Conservation (phyloP, 2,329 filamentous ascomycete genomes). For the Moelleriella libera region DNA sequence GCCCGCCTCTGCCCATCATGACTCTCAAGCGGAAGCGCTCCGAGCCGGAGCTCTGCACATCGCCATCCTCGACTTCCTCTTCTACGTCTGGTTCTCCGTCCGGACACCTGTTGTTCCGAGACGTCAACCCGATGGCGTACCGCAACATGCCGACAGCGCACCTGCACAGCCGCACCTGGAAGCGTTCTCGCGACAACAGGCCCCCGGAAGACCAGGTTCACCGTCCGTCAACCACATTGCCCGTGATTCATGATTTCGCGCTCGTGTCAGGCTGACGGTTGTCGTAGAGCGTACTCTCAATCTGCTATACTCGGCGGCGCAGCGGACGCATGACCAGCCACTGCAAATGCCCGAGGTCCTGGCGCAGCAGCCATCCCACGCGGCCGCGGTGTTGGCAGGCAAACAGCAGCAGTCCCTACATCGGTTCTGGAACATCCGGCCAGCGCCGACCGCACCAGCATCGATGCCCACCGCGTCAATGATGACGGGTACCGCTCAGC, state of each 20-base stretch:
- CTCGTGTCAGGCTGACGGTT: background rate
- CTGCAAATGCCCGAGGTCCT: background rate
- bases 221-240: conserved; percentile 23
- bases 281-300: conserved; percentile 39
- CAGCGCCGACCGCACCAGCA: conserved; percentile 6
- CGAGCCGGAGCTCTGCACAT: conserved; percentile 38
- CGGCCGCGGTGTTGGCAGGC: conserved; percentile 4
- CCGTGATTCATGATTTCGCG: too few species aligned
- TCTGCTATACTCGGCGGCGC: conserved; percentile 43
- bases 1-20: conserved; percentile 18
- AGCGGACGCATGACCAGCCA: conserved; percentile 8
- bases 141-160: conserved; percentile 20
- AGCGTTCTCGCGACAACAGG: conserved; percentile 44
- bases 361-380: conserved; percentile 27
- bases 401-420: conserved; percentile 37
- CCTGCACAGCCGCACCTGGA: conserved; percentile 43
- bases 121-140: conserved; percentile 14
- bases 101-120: conserved; percentile 13
- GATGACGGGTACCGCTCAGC: conserved; percentile 1
- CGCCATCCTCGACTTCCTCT: conserved; percentile 24
- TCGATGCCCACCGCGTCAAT: background rate
- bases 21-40: conserved; percentile 51
- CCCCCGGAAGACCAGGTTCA: conserved; percentile 42
- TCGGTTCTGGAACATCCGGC: conserved; percentile 44
- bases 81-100: conserved; percentile 17